Percentiles rank a stretch among this genome's conserved stretches.
These are phyloP conservation scores for Aspergillus haitiensis DNA, from an alignment of 495 filamentous ascomycete species.

Conservation along the genomic window DNA sequence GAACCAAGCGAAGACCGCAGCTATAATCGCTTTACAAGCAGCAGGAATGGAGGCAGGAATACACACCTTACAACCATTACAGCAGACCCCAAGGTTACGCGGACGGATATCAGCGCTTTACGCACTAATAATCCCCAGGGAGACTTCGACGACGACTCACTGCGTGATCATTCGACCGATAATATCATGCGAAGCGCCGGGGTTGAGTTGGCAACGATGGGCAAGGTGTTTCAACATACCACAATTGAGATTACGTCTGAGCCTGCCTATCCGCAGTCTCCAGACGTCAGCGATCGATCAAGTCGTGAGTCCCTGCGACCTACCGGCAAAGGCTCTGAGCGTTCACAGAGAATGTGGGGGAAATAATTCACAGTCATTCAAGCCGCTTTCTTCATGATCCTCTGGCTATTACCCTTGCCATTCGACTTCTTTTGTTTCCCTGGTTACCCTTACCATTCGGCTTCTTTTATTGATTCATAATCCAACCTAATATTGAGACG, in stretches of 20 bases:
- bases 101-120: slow-evolving; percentile 27
- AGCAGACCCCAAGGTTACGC: slow-evolving; percentile 31
- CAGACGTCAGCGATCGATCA: slow-evolving; percentile 34
- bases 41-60: slow-evolving; percentile 34
- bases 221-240: slow-evolving; percentile 49
- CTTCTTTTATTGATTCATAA: too few species aligned
- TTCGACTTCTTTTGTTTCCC: too few species aligned
- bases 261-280: slow-evolving; percentile 33
- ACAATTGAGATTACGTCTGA: slow-evolving; percentile 48
- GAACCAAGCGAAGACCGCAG: slow-evolving; percentile 42
- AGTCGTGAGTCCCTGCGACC: slow-evolving; percentile 34
- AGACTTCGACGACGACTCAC: slow-evolving; percentile 21
- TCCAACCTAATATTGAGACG: too few species aligned
- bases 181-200: slow-evolving; percentile 36
- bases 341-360: slow-evolving; percentile 30
- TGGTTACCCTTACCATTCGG: too few species aligned
- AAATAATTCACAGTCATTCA: slow-evolving; percentile 25
- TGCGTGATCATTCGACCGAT: slow-evolving; percentile 42
- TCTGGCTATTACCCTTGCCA: too few species aligned
- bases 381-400: too few species aligned
- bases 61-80: slow-evolving; percentile 37
- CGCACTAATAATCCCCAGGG: slow-evolving; percentile 26
- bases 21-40: slow-evolving; percentile 39
- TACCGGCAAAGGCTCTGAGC: slow-evolving; percentile 15
- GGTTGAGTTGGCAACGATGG: slow-evolving; percentile 38